Evolutionary conservation across 257 asterid genomes (phyloP).

Genomic region (Ophiorrhiza pumila): DNA sequence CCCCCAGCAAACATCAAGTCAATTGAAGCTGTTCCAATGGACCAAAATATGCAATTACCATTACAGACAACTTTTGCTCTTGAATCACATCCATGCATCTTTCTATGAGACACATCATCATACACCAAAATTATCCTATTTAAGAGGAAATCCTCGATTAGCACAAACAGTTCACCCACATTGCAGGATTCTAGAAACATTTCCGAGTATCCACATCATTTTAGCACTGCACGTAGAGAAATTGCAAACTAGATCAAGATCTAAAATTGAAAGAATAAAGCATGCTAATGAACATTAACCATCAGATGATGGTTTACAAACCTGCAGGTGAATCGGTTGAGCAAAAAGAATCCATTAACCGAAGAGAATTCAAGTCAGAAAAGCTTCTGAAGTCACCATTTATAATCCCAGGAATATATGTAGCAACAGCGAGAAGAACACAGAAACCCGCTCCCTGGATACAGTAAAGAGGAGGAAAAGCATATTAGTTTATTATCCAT

Average conservation of each 20-base stretch:
- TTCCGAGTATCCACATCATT: conserved; percentile 44
- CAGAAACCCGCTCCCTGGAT: conserved; percentile 73
- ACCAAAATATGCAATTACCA: conserved; percentile 37
- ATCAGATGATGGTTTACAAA: conserved; percentile 20
- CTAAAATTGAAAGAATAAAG: background rate
- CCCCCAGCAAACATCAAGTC: conserved; percentile 57
- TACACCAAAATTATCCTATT: conserved; percentile 45
- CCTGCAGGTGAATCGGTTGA: conserved; percentile 50
- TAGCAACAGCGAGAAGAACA: conserved; percentile 56
- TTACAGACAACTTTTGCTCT: conserved; percentile 35
- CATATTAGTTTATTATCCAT: conserved; percentile 10
- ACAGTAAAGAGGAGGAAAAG: conserved; percentile 20
- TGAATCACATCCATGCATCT: conserved; percentile 27
- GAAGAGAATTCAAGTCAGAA: conserved; percentile 30
- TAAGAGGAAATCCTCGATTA: conserved; percentile 65
- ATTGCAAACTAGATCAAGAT: conserved; percentile 6
- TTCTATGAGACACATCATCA: conserved; percentile 35
- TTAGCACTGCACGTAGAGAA: conserved; percentile 51
- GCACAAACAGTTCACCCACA: conserved; percentile 49
- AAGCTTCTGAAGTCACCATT: conserved; percentile 24
- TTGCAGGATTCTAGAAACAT: conserved; percentile 48
- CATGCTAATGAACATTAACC: background rate
- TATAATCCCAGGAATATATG: conserved; percentile 48
- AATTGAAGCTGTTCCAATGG: conserved; percentile 49
- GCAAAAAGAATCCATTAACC: conserved; percentile 41